Base-by-base conservation (phyloP, 768 basidiomycete species). In the Phanerochaete sordida region DNA sequence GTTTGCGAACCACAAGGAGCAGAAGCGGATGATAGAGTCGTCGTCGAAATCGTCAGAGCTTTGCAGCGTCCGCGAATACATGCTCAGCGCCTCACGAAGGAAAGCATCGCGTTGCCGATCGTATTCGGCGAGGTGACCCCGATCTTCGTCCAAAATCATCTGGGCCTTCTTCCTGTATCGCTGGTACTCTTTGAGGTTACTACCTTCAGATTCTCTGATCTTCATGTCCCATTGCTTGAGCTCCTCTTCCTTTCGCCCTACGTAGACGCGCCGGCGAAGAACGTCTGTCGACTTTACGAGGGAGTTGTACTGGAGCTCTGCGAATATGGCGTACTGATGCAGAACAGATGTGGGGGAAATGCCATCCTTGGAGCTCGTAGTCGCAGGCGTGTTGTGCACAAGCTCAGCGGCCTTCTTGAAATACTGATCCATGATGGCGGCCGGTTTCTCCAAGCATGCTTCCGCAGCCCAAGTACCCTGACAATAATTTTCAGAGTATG, bases 401-500 rank as follows among this genome's bases (percentile, higher is more conserved):
- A 79, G 66, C 1, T 64, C 48, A 2, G 79, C 76, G 0, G 94
- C 91, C 0, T 80, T 79, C 19, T 81, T 76, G 69, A 98, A 98
- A 70, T 84, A 95, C 3, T 79, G 76, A 0, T 75, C 67, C 62
- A 82, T 81, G 55, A 97, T 93, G 28, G 86, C 82, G 16, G 80
- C 76, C 0, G 94, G 86, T 49, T 89, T 90, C 65, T 90, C 87
- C 27, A 96, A 71, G 59, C 90, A 90, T 1, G 97, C 94, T 66
- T 91, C 86, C 7, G 92, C 83, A 24, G 84, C 88, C 97, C 97
- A 99, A 12, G 88, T 80, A 11, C 96, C 97, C 94, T 98, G 57
- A 13, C 39, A 21, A 24, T 6, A 15, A n/a, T 24, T 26, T 15
- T 52, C 31, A 52, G 30, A 15, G 16, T 35, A 23, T 33, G 30